Evolutionary conservation across 1,139 yeast genomes (phyloP), one percentile per base, ranked within the genome.

Genomic region (Lizanozyma gosingica): DNA sequence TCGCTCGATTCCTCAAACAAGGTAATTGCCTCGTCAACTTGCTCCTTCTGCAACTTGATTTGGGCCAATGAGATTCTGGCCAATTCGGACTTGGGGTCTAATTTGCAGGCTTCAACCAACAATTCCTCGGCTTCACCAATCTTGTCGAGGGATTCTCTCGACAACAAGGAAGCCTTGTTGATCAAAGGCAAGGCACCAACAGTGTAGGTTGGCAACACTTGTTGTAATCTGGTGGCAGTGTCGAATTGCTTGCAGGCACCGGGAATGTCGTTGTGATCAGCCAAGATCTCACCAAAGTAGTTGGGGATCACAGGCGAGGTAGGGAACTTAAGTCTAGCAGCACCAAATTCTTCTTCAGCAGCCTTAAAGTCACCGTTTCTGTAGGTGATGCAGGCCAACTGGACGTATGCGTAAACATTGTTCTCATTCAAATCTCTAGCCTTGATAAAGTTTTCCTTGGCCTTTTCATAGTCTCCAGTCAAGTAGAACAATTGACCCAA

Each of bases 1-100:
- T 74, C 75, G 41, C 94, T 80, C 44, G 94, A 83, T 57, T 80
- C 85, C 66, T 85, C 92, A 59, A 90, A 88, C 56, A 83, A 75
- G 45, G 66, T 66, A 52, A 86, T 77, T 32, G 98, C 97, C 48
- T 84, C 92, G 47, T 83, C 84, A 40, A 84, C 78, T 56, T 82
- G 75, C 62, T 86, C 92, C 54, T 76, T 77, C 67, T 88, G 95
- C 59, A 92, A 71, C 63, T 81, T 83, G 56, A 87, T 71, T 71
- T 94, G 98, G 40, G 97, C 97, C 53, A 92, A 75, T 14, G 94
- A 80, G 51, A 87, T 78, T 61, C 87, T 77, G 38, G 96, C 97
- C 50, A 87, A 77, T 59, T 92, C 97, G 40, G 88, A 80, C 60
- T 79, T 79, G 46, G 95, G 87, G 67, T 92, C 98, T 49, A 83